Conservation (phyloP, 306 rosid species). For the Cucurbita pepo region DNA sequence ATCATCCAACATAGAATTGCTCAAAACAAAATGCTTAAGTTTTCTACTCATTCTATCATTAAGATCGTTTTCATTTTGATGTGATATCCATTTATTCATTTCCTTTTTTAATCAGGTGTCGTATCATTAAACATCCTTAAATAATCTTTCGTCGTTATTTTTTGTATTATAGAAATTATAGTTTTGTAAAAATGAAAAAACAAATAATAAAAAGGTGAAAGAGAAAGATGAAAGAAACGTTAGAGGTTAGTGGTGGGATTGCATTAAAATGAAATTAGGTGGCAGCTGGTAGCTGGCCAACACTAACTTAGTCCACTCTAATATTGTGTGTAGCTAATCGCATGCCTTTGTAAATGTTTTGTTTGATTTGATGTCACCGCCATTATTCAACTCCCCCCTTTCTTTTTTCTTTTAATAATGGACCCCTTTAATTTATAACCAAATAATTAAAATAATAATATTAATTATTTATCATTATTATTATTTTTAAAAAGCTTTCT, state of each 20-base stretch:
- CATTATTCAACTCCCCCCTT: background rate
- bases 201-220: background rate
- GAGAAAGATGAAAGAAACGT: background rate
- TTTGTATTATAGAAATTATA: too few relatives aligned
- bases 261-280: background rate
- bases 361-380: slow-evolving; percentile 6
- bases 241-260: background rate
- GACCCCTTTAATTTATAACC: background rate
- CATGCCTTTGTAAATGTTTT: background rate
- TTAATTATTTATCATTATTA: too few relatives aligned
- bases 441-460: background rate
- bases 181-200: too few relatives aligned
- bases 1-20: too few relatives aligned
- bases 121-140: too few relatives aligned
- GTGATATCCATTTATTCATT: too few relatives aligned
- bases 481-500: background rate
- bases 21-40: too few relatives aligned
- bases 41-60: too few relatives aligned
- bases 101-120: too few relatives aligned
- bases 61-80: too few relatives aligned
- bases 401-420: background rate
- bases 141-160: too few relatives aligned
- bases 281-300: slow-evolving; percentile 10
- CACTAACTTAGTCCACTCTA: slow-evolving; percentile 1
- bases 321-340: background rate